Conservation (phyloP, 2,329 filamentous ascomycete species). For the Aspergillus unguis region DNA sequence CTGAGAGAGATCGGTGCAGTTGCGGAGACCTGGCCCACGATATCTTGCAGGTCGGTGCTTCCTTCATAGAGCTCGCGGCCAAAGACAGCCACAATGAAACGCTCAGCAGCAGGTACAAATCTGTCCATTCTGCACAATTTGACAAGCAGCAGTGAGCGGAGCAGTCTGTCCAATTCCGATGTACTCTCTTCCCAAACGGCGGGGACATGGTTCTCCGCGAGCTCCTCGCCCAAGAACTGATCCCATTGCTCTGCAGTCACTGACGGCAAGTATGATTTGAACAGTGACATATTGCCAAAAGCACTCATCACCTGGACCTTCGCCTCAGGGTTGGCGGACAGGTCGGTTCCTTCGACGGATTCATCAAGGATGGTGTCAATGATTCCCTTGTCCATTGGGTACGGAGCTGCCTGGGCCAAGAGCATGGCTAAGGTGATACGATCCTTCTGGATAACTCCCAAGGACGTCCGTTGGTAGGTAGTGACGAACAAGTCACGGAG, state of each 20-base stretch:
- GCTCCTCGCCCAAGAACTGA: slow-evolving; percentile 77
- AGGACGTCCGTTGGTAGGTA: slow-evolving; percentile 87
- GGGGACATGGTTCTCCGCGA: slow-evolving; percentile 81
- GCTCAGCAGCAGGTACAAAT: slow-evolving; percentile 87
- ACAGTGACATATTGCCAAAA: slow-evolving; percentile 65
- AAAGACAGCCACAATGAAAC: slow-evolving; percentile 84
- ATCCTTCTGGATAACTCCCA: slow-evolving; percentile 89
- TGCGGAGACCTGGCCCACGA: slow-evolving; percentile 78
- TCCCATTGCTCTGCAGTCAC: slow-evolving; percentile 68
- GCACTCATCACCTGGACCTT: slow-evolving; percentile 66
- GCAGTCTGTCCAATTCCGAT: slow-evolving; percentile 67
- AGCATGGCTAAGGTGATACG: slow-evolving; percentile 92
- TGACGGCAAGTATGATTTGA: slow-evolving; percentile 69
- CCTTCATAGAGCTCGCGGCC: slow-evolving; percentile 77
- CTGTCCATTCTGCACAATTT: slow-evolving; percentile 95
- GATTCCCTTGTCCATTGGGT: slow-evolving; percentile 85
- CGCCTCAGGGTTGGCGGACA: slow-evolving; percentile 65
- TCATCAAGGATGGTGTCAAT: slow-evolving; percentile 84
- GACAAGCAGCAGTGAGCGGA: slow-evolving; percentile 81
- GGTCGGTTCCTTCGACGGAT: slow-evolving; percentile 69
- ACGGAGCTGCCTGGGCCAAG: slow-evolving; percentile 91
- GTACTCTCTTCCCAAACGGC: slow-evolving; percentile 65
- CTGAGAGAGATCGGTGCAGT: slow-evolving; percentile 85
- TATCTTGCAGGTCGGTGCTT: slow-evolving; percentile 78
- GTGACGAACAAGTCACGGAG: slow-evolving; percentile 87